Evolutionary conservation across 2,329 filamentous ascomycete species (phyloP).

Genomic region (Cladorrhinum sp.): DNA sequence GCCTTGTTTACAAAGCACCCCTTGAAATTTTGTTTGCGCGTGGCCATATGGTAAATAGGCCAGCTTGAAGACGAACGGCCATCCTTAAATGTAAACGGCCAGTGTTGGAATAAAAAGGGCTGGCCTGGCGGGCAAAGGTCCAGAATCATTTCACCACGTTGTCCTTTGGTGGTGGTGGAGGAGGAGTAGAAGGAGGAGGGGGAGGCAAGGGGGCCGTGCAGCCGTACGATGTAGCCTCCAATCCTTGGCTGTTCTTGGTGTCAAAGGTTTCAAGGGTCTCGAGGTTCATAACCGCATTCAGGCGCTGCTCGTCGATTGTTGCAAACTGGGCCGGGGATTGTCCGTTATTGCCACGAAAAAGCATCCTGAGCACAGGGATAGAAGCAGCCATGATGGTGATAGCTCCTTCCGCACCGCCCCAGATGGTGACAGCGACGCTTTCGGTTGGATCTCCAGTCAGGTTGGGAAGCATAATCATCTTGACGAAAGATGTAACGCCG

Average conservation of each 20-base stretch:
- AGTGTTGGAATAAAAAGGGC: too few species aligned
- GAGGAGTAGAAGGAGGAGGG: neutral
- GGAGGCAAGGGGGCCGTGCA: neutral
- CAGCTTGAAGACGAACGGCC: too few species aligned
- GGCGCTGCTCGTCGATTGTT: neutral
- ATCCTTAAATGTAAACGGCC: too few species aligned
- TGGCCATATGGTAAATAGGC: too few species aligned
- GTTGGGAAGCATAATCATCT: constrained; percentile 16
- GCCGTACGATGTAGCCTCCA: neutral
- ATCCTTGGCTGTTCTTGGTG: neutral
- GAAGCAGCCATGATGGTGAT: constrained; percentile 34
- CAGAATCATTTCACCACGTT: neutral
- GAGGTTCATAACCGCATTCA: neutral
- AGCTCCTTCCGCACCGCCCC: constrained; percentile 27
- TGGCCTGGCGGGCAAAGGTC: too few species aligned
- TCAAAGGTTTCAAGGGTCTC: neutral
- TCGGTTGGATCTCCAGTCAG: constrained; percentile 13
- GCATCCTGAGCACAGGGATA: constrained; percentile 29
- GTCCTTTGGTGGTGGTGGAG: neutral
- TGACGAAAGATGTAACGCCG: constrained; percentile 19
- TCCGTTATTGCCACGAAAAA: constrained; percentile 6
- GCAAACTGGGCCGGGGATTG: neutral
- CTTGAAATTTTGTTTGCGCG: too few species aligned
- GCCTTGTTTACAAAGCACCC: too few species aligned
- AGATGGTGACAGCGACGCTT: constrained; percentile 21